Base-by-base conservation (phyloP, 257 asterid genomes). In the Plantago ovata region DNA sequence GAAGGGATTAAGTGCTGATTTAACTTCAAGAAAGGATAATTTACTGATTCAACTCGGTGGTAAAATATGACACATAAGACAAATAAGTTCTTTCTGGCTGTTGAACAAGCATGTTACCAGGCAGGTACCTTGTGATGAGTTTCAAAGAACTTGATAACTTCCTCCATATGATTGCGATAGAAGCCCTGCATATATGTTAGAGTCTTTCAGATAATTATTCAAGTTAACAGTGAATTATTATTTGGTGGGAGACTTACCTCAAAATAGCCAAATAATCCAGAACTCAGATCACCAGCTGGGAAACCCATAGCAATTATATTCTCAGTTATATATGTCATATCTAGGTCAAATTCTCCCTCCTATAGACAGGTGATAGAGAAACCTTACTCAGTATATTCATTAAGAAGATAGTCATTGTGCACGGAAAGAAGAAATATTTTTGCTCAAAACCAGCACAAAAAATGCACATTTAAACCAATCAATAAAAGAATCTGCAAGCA, bases 331-430 rank as follows among this genome's bases (percentile, higher is more conserved):
- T 92, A 92, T 71, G 98, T 88, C 98, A 92, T 92, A 73, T 92
- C 98, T 78, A 92, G 80, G 84, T 92, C 98, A 61, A 88, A 92
- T 53, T 91, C 98, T 58, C 91, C 98, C 76, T 85, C 95, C 98
- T 92, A 76, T 58, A 68, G 47, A 64, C 51, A 71, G 60, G 55
- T 68, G 63, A 64, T 59, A 62, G 11, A 38, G 39, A 56, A 71
- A 58, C 47, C 40, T 54, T 51, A 56, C 56, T 58, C n/a, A 61
- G 60, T 19, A 47, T 47, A 28, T 18, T 65, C 61, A 56, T 51
- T 53, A 15, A 21, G 58, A 60, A 46, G 13, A 50, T 40, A 63
- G 51, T 38, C 13, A 15, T 28, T 28, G 60, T 48, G 56, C 51
- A 60, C 45, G 58, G 40, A 18, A 16, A 47, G 33, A 50, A 24